Conservation (phyloP, 2,329 filamentous ascomycete species). For the Colletotrichum lini region DNA sequence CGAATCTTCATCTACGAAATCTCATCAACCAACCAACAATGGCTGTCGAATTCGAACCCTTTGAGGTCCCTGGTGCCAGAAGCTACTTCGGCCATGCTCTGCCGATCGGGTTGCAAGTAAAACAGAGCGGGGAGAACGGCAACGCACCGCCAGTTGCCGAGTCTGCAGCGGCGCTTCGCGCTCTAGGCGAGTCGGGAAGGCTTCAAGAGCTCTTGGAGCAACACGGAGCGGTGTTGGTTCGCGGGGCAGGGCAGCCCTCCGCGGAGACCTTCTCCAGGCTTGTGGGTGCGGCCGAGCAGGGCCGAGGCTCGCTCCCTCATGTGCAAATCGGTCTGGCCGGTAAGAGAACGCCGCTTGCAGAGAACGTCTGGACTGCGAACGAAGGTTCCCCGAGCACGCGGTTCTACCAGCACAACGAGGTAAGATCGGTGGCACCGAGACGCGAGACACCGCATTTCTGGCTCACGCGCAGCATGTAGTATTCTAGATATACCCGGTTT, state of each 20-base stretch:
- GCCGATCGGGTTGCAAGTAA: slow-evolving; percentile 36
- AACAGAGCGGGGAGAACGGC: not conserved
- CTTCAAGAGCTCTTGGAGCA: slow-evolving; percentile 34
- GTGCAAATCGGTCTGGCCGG: slow-evolving; percentile 46
- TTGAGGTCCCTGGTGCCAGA: slow-evolving; percentile 40
- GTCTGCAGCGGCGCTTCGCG: slow-evolving; percentile 26
- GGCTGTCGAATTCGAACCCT: slow-evolving; percentile 31
- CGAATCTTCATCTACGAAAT: not conserved
- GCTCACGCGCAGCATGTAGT: slow-evolving; percentile 11
- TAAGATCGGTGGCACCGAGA: not conserved
- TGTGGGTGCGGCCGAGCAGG: slow-evolving; percentile 37
- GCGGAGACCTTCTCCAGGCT: slow-evolving; percentile 44
- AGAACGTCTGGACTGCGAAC: slow-evolving; percentile 45
- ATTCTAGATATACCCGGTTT: slow-evolving; percentile 43
- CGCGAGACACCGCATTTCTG: not conserved
- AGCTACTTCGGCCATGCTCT: slow-evolving; percentile 35
- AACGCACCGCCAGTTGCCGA: slow-evolving; percentile 15
- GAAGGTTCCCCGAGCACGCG: slow-evolving; percentile 43
- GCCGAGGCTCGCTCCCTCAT: slow-evolving; percentile 47
- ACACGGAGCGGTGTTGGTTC: slow-evolving; percentile 40
- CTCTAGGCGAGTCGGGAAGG: slow-evolving; percentile 34
- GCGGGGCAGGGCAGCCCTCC: slow-evolving; percentile 35
- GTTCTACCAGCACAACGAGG: slow-evolving; percentile 45
- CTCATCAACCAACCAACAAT: not conserved
- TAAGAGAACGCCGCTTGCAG: slow-evolving; percentile 39